phyloP scores from a whole-genome alignment of 345 rosid species.

The Euphorbia peplus region DNA sequence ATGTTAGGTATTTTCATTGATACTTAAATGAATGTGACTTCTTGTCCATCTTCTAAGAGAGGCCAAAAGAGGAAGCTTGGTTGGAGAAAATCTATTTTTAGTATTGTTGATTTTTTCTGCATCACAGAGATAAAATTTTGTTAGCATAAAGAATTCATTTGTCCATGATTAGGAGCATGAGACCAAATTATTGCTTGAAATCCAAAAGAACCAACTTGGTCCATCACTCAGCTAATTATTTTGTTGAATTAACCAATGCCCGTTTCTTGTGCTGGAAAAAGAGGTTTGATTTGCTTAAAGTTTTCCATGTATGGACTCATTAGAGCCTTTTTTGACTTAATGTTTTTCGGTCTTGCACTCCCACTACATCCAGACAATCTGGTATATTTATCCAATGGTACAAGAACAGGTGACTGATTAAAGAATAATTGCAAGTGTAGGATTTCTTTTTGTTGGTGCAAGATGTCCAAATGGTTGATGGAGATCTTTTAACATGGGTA shows the following conservation, averaged over 20 bases:
- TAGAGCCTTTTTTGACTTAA: neutral
- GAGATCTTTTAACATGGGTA: slow-evolving; percentile 87
- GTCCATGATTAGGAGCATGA: neutral
- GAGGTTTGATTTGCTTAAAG: neutral
- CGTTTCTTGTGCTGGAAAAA: neutral
- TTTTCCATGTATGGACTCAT: too few species aligned
- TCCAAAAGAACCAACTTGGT: neutral
- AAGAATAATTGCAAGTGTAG: slow-evolving; percentile 38
- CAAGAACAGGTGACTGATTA: slow-evolving; percentile 3
- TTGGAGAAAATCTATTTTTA: neutral
- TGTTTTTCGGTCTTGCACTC: neutral
- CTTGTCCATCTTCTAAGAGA: neutral
- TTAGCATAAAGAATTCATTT: too few species aligned
- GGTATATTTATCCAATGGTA: neutral
- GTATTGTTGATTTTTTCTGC: neutral
- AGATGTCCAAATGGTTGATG: slow-evolving; percentile 73
- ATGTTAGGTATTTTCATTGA: neutral
- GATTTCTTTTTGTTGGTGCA: slow-evolving; percentile 71
- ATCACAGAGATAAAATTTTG: too few species aligned
- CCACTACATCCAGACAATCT: too few species aligned
- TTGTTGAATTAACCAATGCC: neutral
- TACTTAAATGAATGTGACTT: neutral
- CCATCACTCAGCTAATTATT: neutral
- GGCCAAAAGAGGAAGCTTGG: neutral
- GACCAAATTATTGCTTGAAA: neutral